Percentiles rank a stretch among this genome's conserved stretches.
Conservation (phyloP, 1,284 basidiomycete genomes). For the Inonotus hispidus region DNA sequence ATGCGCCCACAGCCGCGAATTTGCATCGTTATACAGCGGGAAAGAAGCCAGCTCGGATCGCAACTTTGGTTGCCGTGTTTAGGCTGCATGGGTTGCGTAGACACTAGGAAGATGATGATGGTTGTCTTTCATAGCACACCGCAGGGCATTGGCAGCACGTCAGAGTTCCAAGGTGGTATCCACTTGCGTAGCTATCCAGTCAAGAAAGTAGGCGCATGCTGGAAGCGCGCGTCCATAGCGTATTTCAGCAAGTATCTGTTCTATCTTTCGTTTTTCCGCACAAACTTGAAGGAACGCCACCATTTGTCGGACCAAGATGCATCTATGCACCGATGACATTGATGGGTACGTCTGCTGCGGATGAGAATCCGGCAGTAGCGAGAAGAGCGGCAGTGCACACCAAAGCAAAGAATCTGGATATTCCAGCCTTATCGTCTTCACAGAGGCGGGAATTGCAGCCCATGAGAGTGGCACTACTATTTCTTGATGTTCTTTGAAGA, state of each 20-base stretch:
- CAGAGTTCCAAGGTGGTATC: neutral
- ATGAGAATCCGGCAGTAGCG: neutral
- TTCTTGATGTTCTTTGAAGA: neutral
- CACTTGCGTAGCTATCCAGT: neutral
- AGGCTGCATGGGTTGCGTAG: neutral
- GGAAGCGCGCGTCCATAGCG: neutral
- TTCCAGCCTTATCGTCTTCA: neutral
- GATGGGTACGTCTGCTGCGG: neutral
- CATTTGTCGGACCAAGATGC: neutral
- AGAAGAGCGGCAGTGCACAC: neutral
- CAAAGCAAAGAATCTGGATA: neutral
- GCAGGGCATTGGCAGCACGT: neutral
- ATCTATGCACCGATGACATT: neutral
- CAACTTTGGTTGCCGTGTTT: neutral
- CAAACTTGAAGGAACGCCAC: neutral
- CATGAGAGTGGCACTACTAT: neutral
- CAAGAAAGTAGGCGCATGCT: conserved; percentile 1
- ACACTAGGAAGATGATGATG: neutral
- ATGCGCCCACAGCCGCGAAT: too few relatives aligned
- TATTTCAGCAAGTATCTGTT: neutral
- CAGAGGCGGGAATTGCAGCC: neutral
- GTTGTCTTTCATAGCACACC: conserved; percentile 1
- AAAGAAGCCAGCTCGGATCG: neutral
- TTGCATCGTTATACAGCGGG: too few relatives aligned
- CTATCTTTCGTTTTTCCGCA: neutral